Percentiles rank a stretch among this genome's conserved stretches.
phyloP scores from a whole-genome alignment of 2,329 filamentous ascomycete genomes.

The Cyphellophora europaea region DNA sequence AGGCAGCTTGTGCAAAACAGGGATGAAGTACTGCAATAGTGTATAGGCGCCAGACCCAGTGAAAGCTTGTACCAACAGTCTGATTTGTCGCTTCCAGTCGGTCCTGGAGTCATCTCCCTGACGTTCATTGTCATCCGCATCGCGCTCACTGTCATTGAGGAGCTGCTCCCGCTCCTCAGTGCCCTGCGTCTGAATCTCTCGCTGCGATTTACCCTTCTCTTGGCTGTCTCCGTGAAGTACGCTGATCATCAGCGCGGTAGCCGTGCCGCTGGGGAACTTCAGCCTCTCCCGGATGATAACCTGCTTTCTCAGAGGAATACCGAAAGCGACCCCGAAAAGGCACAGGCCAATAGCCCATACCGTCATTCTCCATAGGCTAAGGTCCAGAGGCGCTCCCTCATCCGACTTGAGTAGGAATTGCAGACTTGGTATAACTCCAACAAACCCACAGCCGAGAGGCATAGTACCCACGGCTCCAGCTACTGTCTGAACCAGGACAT shows the following conservation, averaged over 20 bases:
- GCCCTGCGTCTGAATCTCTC: slow-evolving; percentile 14
- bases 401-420: slow-evolving; percentile 71
- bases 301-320: slow-evolving; percentile 79
- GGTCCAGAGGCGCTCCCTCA: slow-evolving; percentile 66
- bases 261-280: slow-evolving; percentile 91
- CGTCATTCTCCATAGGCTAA: slow-evolving; percentile 68
- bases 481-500: slow-evolving; percentile 92
- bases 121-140: slow-evolving; percentile 16
- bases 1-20: slow-evolving; percentile 73
- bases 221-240: slow-evolving; percentile 65
- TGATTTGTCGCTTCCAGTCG: slow-evolving; percentile 55
- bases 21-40: slow-evolving; percentile 80
- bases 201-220: slow-evolving; percentile 23
- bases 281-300: slow-evolving; percentile 89
- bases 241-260: slow-evolving; percentile 85
- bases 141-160: slow-evolving; percentile 25
- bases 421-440: slow-evolving; percentile 87
- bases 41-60: slow-evolving; percentile 55
- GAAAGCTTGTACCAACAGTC: slow-evolving; percentile 51
- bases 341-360: slow-evolving; percentile 89
- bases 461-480: slow-evolving; percentile 93
- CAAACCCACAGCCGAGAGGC: slow-evolving; percentile 91
- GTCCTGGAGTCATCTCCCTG: slow-evolving; percentile 26
- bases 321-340: slow-evolving; percentile 95
- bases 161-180: slow-evolving; percentile 23